Percentiles rank a stretch among this genome's conserved stretches.
Conservation (phyloP, 345 rosid genomes). For the Dovyalis caffra region DNA sequence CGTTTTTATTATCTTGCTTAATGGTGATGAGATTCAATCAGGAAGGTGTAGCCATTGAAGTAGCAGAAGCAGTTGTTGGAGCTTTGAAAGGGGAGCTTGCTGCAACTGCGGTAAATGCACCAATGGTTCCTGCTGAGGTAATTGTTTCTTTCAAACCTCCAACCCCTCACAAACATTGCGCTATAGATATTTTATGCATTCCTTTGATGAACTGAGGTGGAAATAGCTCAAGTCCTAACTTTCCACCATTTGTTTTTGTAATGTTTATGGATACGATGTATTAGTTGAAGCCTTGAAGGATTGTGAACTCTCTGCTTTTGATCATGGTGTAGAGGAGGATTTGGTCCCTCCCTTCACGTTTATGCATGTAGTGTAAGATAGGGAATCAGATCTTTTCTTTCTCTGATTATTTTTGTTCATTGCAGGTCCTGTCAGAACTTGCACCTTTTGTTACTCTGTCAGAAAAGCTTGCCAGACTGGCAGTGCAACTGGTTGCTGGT, state of each 20-base stretch:
- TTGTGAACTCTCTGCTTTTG: neutral
- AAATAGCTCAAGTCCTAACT: neutral
- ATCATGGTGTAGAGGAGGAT: neutral
- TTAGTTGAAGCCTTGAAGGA: neutral
- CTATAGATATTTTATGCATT: neutral
- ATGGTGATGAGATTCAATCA: neutral
- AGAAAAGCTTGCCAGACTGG: constrained; percentile 27
- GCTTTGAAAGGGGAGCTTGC: constrained; percentile 29
- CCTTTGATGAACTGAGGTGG: neutral
- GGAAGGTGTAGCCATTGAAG: constrained; percentile 26
- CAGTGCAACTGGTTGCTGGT: constrained; percentile 26
- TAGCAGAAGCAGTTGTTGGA: constrained; percentile 21
- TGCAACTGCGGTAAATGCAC: constrained; percentile 27
- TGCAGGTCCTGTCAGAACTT: constrained; percentile 24
- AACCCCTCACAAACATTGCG: neutral
- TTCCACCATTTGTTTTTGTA: neutral
- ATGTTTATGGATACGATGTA: neutral
- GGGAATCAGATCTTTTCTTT: neutral
- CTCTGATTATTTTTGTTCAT: neutral
- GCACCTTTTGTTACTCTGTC: constrained; percentile 23
- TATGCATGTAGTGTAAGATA: neutral
- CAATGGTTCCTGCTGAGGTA: constrained; percentile 30
- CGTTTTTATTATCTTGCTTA: neutral
- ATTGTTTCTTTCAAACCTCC: neutral
- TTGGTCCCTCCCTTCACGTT: neutral